A percentile compares a stretch with the other conserved stretches of the same genome.
Evolutionary conservation across 2,329 filamentous ascomycete genomes (phyloP).

Genomic region (Alternaria panax): DNA sequence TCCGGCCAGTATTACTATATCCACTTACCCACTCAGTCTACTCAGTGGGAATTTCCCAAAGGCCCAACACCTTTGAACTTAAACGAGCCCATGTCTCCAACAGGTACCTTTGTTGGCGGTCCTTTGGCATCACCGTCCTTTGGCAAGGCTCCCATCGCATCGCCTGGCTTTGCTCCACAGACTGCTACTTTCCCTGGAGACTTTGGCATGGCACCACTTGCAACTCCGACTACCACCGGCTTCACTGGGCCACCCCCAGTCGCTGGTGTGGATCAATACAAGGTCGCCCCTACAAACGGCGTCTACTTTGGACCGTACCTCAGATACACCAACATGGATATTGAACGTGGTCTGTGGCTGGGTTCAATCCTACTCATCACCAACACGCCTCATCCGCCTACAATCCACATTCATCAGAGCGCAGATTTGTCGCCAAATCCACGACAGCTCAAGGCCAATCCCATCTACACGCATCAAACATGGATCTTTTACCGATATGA

Average conservation of each 20-base stretch:
- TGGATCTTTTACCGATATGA: conserved; percentile 98
- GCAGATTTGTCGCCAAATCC: conserved; percentile 91
- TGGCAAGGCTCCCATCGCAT: conserved; percentile 71
- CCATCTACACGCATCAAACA: conserved; percentile 86
- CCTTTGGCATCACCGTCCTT: conserved; percentile 55
- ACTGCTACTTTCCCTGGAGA: conserved; percentile 86
- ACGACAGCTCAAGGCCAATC: conserved; percentile 79
- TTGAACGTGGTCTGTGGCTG: conserved; percentile 88
- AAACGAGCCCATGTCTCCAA: conserved; percentile 85
- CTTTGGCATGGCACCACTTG: conserved; percentile 78
- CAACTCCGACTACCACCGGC: conserved; percentile 78
- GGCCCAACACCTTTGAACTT: conserved; percentile 88
- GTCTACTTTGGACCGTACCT: conserved; percentile 98
- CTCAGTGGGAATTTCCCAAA: conserved; percentile 99
- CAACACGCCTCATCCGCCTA: conserved; percentile 89
- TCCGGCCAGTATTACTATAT: conserved; percentile 99
- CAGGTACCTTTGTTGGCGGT: conserved; percentile 57
- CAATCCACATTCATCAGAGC: conserved; percentile 93
- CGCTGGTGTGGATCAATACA: conserved; percentile 92
- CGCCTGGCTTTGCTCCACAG: conserved; percentile 82
- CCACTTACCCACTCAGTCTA: conserved; percentile 91
- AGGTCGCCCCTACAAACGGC: conserved; percentile 89
- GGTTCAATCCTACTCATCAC: conserved; percentile 94
- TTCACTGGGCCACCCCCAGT: conserved; percentile 89
- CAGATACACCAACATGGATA: conserved; percentile 95